Evolutionary conservation across 1,139 yeast species (phyloP).

Genomic region (Sugiyamaella grinbergsii): DNA sequence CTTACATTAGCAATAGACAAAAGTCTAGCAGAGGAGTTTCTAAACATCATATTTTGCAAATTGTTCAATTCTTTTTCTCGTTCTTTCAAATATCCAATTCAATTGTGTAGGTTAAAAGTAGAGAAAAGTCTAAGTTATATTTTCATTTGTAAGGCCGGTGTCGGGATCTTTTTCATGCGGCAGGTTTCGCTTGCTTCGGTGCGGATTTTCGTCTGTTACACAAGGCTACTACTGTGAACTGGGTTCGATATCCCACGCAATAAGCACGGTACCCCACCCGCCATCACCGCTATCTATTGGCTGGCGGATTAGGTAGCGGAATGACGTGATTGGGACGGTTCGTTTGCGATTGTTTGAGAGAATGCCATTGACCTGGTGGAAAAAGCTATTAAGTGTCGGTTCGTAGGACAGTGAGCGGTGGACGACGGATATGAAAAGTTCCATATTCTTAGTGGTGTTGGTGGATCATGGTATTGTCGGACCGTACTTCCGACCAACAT

Average conservation of each 20-base stretch:
- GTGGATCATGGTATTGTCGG: too few species aligned
- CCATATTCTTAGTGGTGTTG: too few species aligned
- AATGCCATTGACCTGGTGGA: too few species aligned
- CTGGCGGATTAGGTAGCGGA: not conserved
- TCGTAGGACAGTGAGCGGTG: too few species aligned
- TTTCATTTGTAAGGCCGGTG: not conserved
- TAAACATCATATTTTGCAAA: slow-evolving; percentile 7
- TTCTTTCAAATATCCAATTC: not conserved
- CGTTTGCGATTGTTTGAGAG: too few species aligned
- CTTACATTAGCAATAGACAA: slow-evolving; percentile 10
- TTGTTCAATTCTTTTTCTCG: too few species aligned
- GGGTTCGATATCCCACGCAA: not conserved
- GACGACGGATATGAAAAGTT: too few species aligned
- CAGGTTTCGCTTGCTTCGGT: not conserved
- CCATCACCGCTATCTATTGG: not conserved
- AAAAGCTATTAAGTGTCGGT: too few species aligned
- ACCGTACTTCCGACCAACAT: too few species aligned
- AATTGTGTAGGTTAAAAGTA: not conserved
- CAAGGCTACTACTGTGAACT: slow-evolving; percentile 1
- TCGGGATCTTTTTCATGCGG: not conserved
- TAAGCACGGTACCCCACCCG: not conserved
- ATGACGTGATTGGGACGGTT: slow-evolving; percentile 3
- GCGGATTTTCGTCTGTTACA: not conserved
- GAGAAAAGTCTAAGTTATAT: not conserved
- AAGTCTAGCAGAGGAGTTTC: slow-evolving; percentile 15